Evolutionary conservation across 2,329 filamentous ascomycete species (phyloP).

Genomic region (Apiospora aurea): DNA sequence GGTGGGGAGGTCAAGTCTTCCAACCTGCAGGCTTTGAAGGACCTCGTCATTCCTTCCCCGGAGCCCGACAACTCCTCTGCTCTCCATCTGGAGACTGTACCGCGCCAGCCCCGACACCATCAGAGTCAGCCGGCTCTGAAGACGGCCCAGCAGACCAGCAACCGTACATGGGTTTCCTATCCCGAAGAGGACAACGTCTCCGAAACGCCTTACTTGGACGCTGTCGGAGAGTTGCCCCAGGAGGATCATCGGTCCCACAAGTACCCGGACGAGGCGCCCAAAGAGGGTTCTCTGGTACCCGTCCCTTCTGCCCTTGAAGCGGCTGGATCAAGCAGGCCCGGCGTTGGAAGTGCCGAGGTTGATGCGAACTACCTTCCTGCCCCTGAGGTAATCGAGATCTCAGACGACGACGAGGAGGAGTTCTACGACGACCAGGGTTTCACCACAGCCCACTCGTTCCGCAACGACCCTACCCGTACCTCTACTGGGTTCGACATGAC

Average conservation of each 20-base stretch:
- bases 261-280: slow-evolving; percentile 22
- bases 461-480: slow-evolving; percentile 59
- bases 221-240: slow-evolving; percentile 49
- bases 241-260: slow-evolving; percentile 30
- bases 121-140: slow-evolving; percentile 63
- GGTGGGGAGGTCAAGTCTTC: slow-evolving; percentile 23
- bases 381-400: slow-evolving; percentile 47
- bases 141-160: slow-evolving; percentile 41
- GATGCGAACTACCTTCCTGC: slow-evolving; percentile 31
- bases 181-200: slow-evolving; percentile 46
- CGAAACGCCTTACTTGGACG: slow-evolving; percentile 54
- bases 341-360: slow-evolving; percentile 24
- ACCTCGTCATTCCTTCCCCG: not conserved
- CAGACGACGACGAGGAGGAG: slow-evolving; percentile 79
- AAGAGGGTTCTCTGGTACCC: slow-evolving; percentile 25
- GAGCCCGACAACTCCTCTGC: slow-evolving; percentile 13
- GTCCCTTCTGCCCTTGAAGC: slow-evolving; percentile 28
- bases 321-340: slow-evolving; percentile 11
- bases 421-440: slow-evolving; percentile 72
- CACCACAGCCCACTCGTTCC: slow-evolving; percentile 77
- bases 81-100: not conserved
- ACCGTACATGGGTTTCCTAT: slow-evolving; percentile 23
- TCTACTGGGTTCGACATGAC: slow-evolving; percentile 54
- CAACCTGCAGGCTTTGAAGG: not conserved
- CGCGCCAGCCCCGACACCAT: slow-evolving; percentile 50